Evolutionary conservation across 2,329 filamentous ascomycete genomes (phyloP), one percentile per base, ranked within the genome.

Genomic region (Hypomyces rosellus): DNA sequence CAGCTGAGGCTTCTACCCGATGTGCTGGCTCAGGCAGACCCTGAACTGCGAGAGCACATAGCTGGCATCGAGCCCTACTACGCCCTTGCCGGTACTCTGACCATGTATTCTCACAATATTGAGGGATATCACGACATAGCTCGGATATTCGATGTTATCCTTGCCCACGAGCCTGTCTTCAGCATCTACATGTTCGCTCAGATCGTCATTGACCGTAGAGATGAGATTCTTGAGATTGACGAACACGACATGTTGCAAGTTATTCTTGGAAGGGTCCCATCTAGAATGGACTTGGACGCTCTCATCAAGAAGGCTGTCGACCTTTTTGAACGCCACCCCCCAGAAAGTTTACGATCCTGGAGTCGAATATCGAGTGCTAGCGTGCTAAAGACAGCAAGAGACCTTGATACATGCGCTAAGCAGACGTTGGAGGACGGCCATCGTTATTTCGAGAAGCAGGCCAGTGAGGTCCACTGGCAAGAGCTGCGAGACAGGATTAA

Each of bases 101-200:
- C 95, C 34, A 84, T 99, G 74, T 99, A 96, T 67, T 90, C 93
- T 15, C 93, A 99, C 69, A 92, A 97, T 65, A 90, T 99, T 54
- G 85, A 93, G 67, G 84, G 86, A 39, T 96, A 96, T 65, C 81
- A 81, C 55, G 87, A 92, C 58, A 97, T 99, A 62, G 82, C 90
- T 34, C 82, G 93, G 20, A 74, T 99, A 1, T 99, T 96, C 66
- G 93, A 99, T 70, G 91, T 92, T 49, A 78, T 99, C 44, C 76
- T 99, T 5, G 89, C 92, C 3, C 82, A 81, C 45, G 89, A 95
- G 66, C 89, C 91, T n/a, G 86, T 88, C 37, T 89, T 96, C 61
- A 85, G 85, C 15, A 79, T 97, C 47, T 99, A 99, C 67, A 77
- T 97, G 49, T 97, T 96, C 69, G 89, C 90, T 1, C 86, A 89